Evolutionary conservation across 1,139 yeast genomes (phyloP), one percentile per base, ranked within the genome.

Genomic region (Sugiyamaella japonica): DNA sequence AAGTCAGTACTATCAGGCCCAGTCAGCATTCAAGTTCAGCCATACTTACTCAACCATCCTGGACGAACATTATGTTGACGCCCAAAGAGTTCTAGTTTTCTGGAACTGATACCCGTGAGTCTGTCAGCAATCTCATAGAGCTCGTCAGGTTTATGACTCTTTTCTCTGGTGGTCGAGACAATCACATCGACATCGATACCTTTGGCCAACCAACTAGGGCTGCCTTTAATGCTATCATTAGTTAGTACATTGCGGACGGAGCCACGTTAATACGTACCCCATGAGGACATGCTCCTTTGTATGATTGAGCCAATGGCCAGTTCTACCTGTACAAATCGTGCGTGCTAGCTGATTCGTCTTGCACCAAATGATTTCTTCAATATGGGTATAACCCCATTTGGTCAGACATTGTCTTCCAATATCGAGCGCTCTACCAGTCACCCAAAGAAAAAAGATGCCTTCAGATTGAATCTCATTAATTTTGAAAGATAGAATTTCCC

Each of bases 291-390:
- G 97, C 70, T 91, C 98, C 64, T 91, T 91, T 0, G 97, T 88
- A 70, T 91, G 98, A 67, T 91, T 91, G 50, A 91, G 75, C 98
- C 98, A 91, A 69, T 91, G 98, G 0, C 98, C 98, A 0, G 98
- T 91, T 59, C 97, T 75, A 0, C 98, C 98, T 0, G 98, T 91
- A 57, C 95, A 93, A 50, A 91, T 90, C 0, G 97, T 91, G 59
- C 96, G 74, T 32, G 85, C 83, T 57, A 91, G 73, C 67, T 91
- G 97, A 68, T 91, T 91, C 9, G 95, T 81, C 68, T 91, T 91
- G 57, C 89, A 81, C 98, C 98, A 91, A 17, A 91, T 81, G 61
- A 91, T 71, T 68, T 90, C 97, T 68, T 90, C 93, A 25, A 82
- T 73, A 6, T 86, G 81, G 32, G 70, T 67, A 67, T 91, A 91